These are phyloP conservation scores for Lasiosphaeria miniovina DNA, from an alignment of 495 filamentous ascomycete genomes.

Conservation along the genomic window DNA sequence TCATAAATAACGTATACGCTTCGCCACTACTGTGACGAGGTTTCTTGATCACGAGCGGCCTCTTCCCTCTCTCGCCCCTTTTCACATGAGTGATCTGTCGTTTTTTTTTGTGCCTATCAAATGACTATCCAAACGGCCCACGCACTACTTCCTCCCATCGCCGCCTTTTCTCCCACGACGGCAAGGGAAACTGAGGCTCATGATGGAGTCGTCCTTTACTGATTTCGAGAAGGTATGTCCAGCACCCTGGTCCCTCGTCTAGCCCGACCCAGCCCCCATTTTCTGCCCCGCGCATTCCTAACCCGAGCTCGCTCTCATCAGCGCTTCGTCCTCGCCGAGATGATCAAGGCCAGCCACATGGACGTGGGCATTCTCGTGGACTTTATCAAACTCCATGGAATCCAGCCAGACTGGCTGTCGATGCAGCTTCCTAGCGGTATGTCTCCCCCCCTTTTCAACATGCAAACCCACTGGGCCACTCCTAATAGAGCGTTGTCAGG, in stretches of 20 bases:
- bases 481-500: slow-evolving; percentile 17
- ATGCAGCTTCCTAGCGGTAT: slow-evolving; percentile 49
- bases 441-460: slow-evolving; percentile 15
- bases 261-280: slow-evolving; percentile 8
- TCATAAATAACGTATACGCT: slow-evolving; percentile 22
- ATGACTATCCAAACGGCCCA: slow-evolving; percentile 37
- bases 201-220: slow-evolving; percentile 47
- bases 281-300: slow-evolving; percentile 12
- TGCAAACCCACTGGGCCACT: not conserved
- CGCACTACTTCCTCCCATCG: slow-evolving; percentile 25
- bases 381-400: slow-evolving; percentile 42
- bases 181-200: slow-evolving; percentile 26
- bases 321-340: slow-evolving; percentile 55
- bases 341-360: slow-evolving; percentile 51
- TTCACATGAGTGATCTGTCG: slow-evolving; percentile 20
- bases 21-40: slow-evolving; percentile 32
- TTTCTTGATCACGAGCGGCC: slow-evolving; percentile 26
- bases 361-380: slow-evolving; percentile 46
- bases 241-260: not conserved
- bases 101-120: slow-evolving; percentile 28
- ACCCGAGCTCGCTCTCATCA: slow-evolving; percentile 22
- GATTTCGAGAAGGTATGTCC: slow-evolving; percentile 49
- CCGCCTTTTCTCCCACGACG: slow-evolving; percentile 30
- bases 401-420: slow-evolving; percentile 43
- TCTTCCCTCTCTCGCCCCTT: slow-evolving; percentile 5